These are phyloP conservation scores for Acanthamoeba lugdunensis DNA, from an alignment of 208 protist genomes.

Conservation along the genomic window DNA sequence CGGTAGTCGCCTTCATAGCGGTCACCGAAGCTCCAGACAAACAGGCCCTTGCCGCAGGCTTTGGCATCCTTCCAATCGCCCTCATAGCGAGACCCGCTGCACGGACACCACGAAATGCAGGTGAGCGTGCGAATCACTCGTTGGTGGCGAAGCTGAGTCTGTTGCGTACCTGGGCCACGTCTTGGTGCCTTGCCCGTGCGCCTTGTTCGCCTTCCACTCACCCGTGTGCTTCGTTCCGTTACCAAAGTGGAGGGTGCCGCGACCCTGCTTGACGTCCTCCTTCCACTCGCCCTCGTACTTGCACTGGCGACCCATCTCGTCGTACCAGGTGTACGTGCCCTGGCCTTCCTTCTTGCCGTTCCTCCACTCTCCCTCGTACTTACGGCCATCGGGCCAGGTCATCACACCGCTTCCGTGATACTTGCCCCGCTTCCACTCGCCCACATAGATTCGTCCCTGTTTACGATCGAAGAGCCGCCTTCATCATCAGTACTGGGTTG, in stretches of 20 bases:
- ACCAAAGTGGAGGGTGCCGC: background rate
- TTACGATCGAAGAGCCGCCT: background rate
- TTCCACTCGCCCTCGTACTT: constrained; percentile 37
- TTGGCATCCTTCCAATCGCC: constrained; percentile 57
- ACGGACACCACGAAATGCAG: background rate
- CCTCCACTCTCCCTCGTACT: constrained; percentile 18
- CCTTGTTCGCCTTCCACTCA: background rate
- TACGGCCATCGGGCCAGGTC: background rate
- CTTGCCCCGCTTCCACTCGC: constrained; percentile 55
- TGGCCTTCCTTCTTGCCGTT: constrained; percentile 50
- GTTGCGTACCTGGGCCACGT: background rate
- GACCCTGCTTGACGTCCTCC: constrained; percentile 15
- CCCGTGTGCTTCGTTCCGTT: constrained; percentile 23
- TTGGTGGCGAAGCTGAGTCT: background rate
- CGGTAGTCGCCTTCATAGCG: constrained; percentile 42
- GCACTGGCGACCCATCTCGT: background rate
- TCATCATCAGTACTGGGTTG: background rate
- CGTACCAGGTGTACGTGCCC: constrained; percentile 30
- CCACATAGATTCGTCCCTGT: constrained; percentile 24
- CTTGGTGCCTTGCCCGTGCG: constrained; percentile 7
- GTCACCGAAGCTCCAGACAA: constrained; percentile 9
- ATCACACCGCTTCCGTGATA: constrained; percentile 38
- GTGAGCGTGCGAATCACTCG: background rate
- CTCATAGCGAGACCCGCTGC: constrained; percentile 4
- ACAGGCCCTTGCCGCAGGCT: constrained; percentile 47